Base-by-base conservation (phyloP, 2,329 filamentous ascomycete genomes). In the Boeremia exigua region DNA sequence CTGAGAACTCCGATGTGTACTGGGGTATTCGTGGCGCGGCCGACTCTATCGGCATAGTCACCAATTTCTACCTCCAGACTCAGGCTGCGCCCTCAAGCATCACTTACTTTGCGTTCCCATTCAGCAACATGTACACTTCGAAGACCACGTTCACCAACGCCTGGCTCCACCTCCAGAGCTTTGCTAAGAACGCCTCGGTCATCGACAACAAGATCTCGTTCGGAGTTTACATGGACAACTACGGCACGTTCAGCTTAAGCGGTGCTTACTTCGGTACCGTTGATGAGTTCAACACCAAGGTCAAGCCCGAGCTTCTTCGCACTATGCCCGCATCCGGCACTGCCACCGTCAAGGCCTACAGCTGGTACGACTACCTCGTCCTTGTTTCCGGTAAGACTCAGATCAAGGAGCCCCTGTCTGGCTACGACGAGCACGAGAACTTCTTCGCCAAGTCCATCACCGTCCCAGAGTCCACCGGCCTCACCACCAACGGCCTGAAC, bases 21-120 rank as follows among this genome's bases (percentile, higher is more conserved):
- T 79, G 77, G 75, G 77, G 72, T 6, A 58, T 78, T n/a, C 70
- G 69, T 17, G 77, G 77, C 5, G 77, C 76, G 7, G 77, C 76
- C 2, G 72, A 73, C 29, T 78, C 76, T 10, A 77, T 78, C 45
- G 77, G 77, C 15, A 71, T 78, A 47, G 70, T 77, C 28, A 73
- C 68, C 38, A 75, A 62, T 15, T 76, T 73, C 56, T 68, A 70
- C 48, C 75, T 78, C 50, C 67, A 69, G 50, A 73, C 70, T 8
- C 62, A 64, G 23, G 62, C 63, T 12, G 70, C 70, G 4, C 70
- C 70, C 11, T 49, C 62, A 1, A 62, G 54, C 44, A 60, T 73
- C 38, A 69, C 67, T 2, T 72, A 69, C 58, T 72, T 73, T 48
- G 42, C 60, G 5, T 70, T 72, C 42, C 56, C 58, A 4, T 67